Conservation (phyloP, 2,329 filamentous ascomycete genomes). For the Emmonsia crescens region DNA sequence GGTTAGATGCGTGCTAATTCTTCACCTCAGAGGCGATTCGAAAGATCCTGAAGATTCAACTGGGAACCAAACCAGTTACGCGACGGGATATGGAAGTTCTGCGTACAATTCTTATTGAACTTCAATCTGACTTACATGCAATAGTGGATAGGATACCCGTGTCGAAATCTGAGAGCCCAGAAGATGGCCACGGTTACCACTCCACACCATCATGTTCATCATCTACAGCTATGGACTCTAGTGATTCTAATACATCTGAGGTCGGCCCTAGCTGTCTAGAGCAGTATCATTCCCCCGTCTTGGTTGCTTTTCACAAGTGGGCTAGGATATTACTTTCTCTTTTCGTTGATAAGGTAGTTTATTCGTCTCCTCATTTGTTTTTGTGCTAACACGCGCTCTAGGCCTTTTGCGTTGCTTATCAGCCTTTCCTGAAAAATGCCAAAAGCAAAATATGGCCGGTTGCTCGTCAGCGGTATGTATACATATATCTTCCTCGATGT, state of each 20-base stretch:
- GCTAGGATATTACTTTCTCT: constrained; percentile 34
- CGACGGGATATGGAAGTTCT: constrained; percentile 36
- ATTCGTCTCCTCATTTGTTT: background rate
- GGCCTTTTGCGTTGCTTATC: constrained; percentile 38
- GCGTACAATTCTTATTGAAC: constrained; percentile 30
- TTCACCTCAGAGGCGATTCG: constrained; percentile 28
- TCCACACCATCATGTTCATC: constrained; percentile 15
- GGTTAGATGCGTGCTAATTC: background rate
- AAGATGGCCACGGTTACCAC: constrained; percentile 16
- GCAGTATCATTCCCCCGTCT: constrained; percentile 34
- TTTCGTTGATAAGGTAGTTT: constrained; percentile 34
- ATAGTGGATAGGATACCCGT: constrained; percentile 34
- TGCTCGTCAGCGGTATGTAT: constrained; percentile 33
- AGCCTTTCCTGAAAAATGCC: constrained; percentile 39
- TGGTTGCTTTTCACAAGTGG: constrained; percentile 38
- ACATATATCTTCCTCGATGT: background rate
- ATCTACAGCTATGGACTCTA: background rate
- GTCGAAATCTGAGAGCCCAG: background rate
- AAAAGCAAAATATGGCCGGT: constrained; percentile 38
- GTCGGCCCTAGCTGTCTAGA: constrained; percentile 30
- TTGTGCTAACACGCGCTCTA: constrained; percentile 14
- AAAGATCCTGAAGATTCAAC: constrained; percentile 34
- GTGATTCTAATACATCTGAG: constrained; percentile 21
- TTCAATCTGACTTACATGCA: constrained; percentile 32
- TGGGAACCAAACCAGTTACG: constrained; percentile 35